Base-by-base conservation (phyloP, 1,284 basidiomycete genomes). In the Ustilago sp. region DNA sequence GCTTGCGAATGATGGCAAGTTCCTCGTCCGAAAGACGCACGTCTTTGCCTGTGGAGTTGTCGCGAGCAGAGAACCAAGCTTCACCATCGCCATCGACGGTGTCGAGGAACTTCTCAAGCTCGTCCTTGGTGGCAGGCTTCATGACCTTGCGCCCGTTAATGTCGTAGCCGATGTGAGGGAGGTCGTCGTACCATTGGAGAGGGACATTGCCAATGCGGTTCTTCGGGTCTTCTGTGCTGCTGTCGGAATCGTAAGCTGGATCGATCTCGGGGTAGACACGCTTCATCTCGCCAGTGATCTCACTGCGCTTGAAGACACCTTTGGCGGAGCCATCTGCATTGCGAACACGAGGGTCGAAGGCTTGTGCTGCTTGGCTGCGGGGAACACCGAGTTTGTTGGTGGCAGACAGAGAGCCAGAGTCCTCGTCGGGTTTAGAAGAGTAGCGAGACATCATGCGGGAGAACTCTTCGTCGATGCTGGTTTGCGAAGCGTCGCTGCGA, bases 81-180 rank as follows among this genome's bases (percentile, higher is more conserved):
- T 91, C 90, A 41, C 95, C 92, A 85, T 98, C 94, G 51, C 80
- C 80, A 76, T 98, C 96, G 6, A 96, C 92, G 2, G 94, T 97
- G 71, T 92, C 90, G 68, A 99, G 88, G 89, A 99, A 99, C 87
- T 94, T 97, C 88, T 99, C 97, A 59, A 99, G 89, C 87, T 98
- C 97, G 85, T 99, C 97, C 60, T 95, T 95, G 83, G 92, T 92
- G 54, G 95, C 96, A 15, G 97, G 95, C 74, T 94, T 92, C 82
- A 98, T 90, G 72, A 99, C 92, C 87, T 93, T 93, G 88, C 93
- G 94, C 56, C 97, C 97, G 86, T 96, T 91, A 85, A 99, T 92
- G 87, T 95, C 91, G 88, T 99, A 99, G 54, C 97, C 97, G 84
- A 99, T 91, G 88, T 99, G 97, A n/a, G 97, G 97, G 79, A 99